Percentiles rank a stretch among this genome's conserved stretches.
phyloP scores from a whole-genome alignment of 2,329 filamentous ascomycete species.

The Stagonosporopsis vannaccii region DNA sequence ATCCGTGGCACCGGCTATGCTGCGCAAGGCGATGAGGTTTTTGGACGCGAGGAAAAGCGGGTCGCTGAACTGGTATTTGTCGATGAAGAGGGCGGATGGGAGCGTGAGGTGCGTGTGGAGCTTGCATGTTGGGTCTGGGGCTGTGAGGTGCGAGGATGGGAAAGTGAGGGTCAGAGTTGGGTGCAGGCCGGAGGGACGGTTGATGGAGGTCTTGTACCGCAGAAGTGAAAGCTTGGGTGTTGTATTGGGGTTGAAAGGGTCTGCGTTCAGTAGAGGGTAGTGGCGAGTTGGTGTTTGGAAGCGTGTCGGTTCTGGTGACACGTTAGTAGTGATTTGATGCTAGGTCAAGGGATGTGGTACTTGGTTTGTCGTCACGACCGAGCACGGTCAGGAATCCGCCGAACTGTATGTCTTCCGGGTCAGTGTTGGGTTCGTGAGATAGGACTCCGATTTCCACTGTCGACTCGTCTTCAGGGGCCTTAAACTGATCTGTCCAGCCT shows the following conservation, averaged over 20 bases:
- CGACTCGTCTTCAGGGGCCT: constrained; percentile 47
- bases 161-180: constrained; percentile 77
- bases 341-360: constrained; percentile 43
- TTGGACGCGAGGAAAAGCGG: constrained; percentile 80
- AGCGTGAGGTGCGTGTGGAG: constrained; percentile 84
- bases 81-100: constrained; percentile 81
- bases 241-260: constrained; percentile 31
- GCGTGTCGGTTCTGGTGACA: constrained; percentile 69
- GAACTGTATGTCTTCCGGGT: constrained; percentile 77
- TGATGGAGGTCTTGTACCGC: constrained; percentile 68
- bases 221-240: constrained; percentile 24
- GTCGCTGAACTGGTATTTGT: constrained; percentile 84
- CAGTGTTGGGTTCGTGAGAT: constrained; percentile 67
- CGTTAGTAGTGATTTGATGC: constrained; percentile 6
- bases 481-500: constrained; percentile 58
- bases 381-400: constrained; percentile 81
- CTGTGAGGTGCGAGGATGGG: constrained; percentile 61
- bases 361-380: constrained; percentile 73
- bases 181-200: constrained; percentile 80
- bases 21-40: constrained; percentile 73
- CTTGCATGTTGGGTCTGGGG: constrained; percentile 63
- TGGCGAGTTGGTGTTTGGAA: constrained; percentile 91
- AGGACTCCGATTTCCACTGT: constrained; percentile 84
- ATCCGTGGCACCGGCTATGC: constrained; percentile 79
- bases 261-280: constrained; percentile 57